phyloP scores from a whole-genome alignment of 768 basidiomycete genomes.

The Glaciozyma martinii region DNA sequence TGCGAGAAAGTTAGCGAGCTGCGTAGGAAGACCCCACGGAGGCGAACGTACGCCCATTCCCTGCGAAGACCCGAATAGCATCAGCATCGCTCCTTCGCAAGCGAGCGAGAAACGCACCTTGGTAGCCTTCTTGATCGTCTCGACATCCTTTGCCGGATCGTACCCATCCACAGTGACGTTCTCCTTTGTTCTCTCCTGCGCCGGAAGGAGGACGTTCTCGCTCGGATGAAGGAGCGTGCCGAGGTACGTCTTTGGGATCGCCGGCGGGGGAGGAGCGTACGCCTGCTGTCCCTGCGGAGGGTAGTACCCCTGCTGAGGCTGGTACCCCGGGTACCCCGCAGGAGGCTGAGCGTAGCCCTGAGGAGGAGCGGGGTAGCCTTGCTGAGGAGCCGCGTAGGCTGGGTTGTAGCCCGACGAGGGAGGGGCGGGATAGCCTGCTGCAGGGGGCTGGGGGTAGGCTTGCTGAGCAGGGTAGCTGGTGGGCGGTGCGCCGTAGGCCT shows the following conservation, averaged over 20 bases:
- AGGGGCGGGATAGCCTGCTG: not conserved
- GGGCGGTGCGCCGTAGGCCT: not conserved
- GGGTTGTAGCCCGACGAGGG: not conserved
- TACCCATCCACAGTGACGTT: not conserved
- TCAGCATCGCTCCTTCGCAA: not conserved
- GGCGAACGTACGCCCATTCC: not conserved
- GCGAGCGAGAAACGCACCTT: constrained; percentile 32
- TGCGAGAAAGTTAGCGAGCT: no score
- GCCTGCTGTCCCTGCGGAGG: no score
- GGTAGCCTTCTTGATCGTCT: constrained; percentile 41
- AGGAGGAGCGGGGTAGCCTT: no score
- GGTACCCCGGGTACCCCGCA: constrained; percentile 16
- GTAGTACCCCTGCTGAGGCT: not conserved
- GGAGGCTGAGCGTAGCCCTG: not conserved
- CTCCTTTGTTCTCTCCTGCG: not conserved
- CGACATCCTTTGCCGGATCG: constrained; percentile 35
- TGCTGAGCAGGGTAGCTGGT: no score
- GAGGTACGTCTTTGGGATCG: constrained; percentile 1
- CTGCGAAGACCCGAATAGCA: not conserved
- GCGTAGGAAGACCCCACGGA: no score
- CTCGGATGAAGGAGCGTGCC: not conserved
- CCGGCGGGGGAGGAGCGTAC: not conserved
- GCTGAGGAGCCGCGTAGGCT: no score
- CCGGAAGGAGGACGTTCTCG: not conserved
- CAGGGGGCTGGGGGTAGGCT: no score